Evolutionary conservation across 2,329 filamentous ascomycete genomes (phyloP), one percentile per base, ranked within the genome.

Genomic region (Aspergillus awamori): DNA sequence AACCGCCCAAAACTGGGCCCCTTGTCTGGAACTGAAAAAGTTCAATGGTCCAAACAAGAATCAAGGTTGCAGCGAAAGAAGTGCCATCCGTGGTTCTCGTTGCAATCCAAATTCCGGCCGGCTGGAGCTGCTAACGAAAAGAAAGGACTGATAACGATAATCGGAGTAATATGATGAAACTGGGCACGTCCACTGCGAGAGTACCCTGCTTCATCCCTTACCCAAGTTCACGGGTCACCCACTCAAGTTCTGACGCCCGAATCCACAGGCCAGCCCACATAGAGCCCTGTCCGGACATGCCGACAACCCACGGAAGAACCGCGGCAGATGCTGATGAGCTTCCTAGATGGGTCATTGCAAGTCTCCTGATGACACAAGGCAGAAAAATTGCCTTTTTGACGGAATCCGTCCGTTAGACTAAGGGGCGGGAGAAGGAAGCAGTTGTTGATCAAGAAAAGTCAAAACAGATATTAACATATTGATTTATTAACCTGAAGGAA

Each of bases 131-230:
- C 47, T 30, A 51, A 51, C 47, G 10, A 51, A 36, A 15, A 6
- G 13, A 5, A 36, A 36, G 33, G 33, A 51, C 28, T 51, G 47
- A 51, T 33, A 51, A 51, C 47, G 47, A 51, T 51, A 51, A 33
- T 26, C 47, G n/a, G 26, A 13, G 26, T 36, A 36, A 13, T 26
- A 26, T 17, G n/a, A 30, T 33, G 28, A 51, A 51, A 51, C 47
- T 28, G 47, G 47, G 47, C 26, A 51, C 47, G 47, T 28, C 47
- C 47, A 30, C 47, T 36, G 33, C 47, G 6, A 20, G 10, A 30
- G 6, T 51, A 30, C 47, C 47, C 47, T 51, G 47, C 47, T 51
- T 51, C 47, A 51, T 51, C 47, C 47, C 47, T 51, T 51, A 36
- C 33, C 47, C 47, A 33, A 33, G n/a, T 51, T 30, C 47, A 49